Evolutionary conservation across 73 alveolate species (phyloP).

Genomic region (Paramecium caudatum): DNA sequence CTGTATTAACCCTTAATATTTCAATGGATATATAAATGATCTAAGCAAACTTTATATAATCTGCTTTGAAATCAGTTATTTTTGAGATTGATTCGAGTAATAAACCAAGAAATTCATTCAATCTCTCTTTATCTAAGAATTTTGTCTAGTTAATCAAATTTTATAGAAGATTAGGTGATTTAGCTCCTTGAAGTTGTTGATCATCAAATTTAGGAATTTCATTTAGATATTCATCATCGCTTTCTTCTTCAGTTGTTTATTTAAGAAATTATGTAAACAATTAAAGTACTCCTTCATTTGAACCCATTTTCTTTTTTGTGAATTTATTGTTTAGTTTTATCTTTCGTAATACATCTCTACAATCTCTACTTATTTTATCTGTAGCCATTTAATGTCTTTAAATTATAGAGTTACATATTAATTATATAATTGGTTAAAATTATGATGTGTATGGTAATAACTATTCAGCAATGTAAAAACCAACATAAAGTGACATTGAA

Average conservation of each 20-base stretch:
- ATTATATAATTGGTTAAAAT: not conserved
- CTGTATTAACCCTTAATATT: slow-evolving; percentile 64
- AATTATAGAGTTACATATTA: slow-evolving; percentile 23
- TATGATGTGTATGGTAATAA: slow-evolving; percentile 34
- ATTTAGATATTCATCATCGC: slow-evolving; percentile 41
- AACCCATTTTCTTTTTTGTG: slow-evolving; percentile 59
- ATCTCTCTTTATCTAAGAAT: slow-evolving; percentile 51
- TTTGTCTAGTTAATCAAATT: slow-evolving; percentile 24
- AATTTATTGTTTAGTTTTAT: slow-evolving; percentile 25
- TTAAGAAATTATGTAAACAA: not conserved
- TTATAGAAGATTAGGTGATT: not conserved
- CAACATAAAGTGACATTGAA: not conserved
- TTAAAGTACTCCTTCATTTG: slow-evolving; percentile 10
- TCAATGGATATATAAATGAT: slow-evolving; percentile 47
- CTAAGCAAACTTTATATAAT: slow-evolving; percentile 39
- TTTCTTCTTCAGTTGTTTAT: slow-evolving; percentile 4
- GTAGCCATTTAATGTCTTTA: slow-evolving; percentile 24
- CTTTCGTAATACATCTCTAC: not conserved
- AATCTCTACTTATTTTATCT: slow-evolving; percentile 42
- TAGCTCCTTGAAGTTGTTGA: not conserved
- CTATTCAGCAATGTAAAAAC: slow-evolving; percentile 49
- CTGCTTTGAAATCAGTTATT: slow-evolving; percentile 17
- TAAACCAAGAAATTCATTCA: slow-evolving; percentile 35
- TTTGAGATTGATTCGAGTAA: not conserved
- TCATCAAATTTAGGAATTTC: slow-evolving; percentile 18